Base-by-base conservation (phyloP, 1,139 yeast genomes). In the Hansenula sp. region DNA sequence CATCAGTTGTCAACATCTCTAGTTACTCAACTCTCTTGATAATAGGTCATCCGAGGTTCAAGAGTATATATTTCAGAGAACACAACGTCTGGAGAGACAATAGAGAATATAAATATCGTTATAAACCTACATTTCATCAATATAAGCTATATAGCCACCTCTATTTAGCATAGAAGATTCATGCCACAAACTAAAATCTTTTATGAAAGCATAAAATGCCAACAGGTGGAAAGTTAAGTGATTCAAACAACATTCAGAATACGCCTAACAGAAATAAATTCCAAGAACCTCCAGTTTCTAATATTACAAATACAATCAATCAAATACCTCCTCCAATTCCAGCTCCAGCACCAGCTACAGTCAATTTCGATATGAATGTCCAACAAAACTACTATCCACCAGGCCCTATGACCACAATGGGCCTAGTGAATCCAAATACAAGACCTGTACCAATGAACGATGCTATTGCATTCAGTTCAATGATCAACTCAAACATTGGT, bases 381-480 rank as follows among this genome's bases (percentile, higher is more conserved):
- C 36, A 33, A 13, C 36, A 19, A n/a, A 33, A 21, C 18, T 33
- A n/a, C 13, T 24, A 33, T n/a, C 36, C 16, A 9, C 34, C 17
- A 18, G 5, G 15, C 18, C 34, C 17, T 28, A 31, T n/a, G 33
- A 31, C n/a, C n/a, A n/a, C n/a, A n/a, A n/a, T n/a, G n/a, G n/a
- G n/a, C 18, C n/a, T 31, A 28, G 30, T 6, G 13, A 28, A 13
- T 5, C 34, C 24, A 17, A 19, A 19, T 10, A n/a, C 4, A 21
- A 21, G 25, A 21, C 25, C 25, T 21, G 25, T 38, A 3, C 40
- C 37, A 9, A 27, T 43, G 36, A 43, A 43, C 28, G 46, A 43
- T n/a, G 46, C 46, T 3, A 36, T 43, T 17, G 43, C 43, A 2
- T 36, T 43, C 18, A 34, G 34, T 6, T 43, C 46, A 2, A 24